phyloP scores from a whole-genome alignment of 1,139 yeast genomes.

The Candida anutae region DNA sequence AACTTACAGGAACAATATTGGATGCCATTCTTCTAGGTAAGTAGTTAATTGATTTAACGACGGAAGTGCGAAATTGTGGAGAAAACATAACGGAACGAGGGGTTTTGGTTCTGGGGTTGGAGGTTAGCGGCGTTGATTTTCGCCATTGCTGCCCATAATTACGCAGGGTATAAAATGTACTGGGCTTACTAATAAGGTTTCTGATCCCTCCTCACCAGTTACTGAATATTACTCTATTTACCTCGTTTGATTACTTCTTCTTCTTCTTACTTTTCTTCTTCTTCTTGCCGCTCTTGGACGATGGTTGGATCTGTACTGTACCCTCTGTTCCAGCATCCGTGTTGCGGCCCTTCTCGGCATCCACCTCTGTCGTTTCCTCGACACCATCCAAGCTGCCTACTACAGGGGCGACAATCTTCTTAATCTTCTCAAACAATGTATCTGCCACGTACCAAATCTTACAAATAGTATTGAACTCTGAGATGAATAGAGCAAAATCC shows the following conservation, averaged over 20 bases:
- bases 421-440: constrained; percentile 19
- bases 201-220: too few relatives aligned
- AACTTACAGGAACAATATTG: constrained; percentile 13
- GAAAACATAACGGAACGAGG: constrained; percentile 10
- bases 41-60: constrained; percentile 9
- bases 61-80: constrained; percentile 14
- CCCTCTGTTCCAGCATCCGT: too few relatives aligned
- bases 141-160: neutral
- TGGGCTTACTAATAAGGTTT: too few relatives aligned
- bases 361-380: too few relatives aligned
- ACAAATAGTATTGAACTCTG: constrained; percentile 22
- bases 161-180: too few relatives aligned
- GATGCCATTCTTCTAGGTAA: constrained; percentile 11
- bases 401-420: constrained; percentile 15
- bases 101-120: constrained; percentile 1
- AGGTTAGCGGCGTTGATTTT: constrained; percentile 1
- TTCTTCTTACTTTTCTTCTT: constrained; percentile 15
- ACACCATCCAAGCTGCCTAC: too few relatives aligned
- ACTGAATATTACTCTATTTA: too few relatives aligned
- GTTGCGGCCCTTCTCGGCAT: too few relatives aligned
- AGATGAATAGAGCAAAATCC: constrained; percentile 20
- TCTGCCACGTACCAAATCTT: constrained; percentile 26
- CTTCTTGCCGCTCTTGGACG: too few relatives aligned
- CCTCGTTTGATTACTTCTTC: constrained; percentile 4
- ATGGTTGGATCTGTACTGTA: too few relatives aligned